Percentiles rank a stretch among this genome's conserved stretches.
Conservation (phyloP, 495 filamentous ascomycete genomes). For the Aspergillus wentii region DNA sequence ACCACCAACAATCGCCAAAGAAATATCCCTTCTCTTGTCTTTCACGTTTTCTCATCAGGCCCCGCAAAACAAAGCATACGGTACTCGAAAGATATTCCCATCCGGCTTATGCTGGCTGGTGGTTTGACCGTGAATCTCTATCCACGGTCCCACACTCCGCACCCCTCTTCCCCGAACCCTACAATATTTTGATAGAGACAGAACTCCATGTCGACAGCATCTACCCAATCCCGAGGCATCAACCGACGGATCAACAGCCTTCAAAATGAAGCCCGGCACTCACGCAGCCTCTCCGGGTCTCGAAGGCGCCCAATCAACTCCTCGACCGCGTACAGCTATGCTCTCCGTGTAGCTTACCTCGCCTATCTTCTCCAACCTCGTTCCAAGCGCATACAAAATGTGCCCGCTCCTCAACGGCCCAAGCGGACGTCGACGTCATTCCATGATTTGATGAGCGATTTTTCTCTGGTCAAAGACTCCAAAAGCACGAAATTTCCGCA, state of each 20-base stretch:
- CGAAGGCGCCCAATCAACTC: conserved; percentile 46
- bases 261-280: conserved; percentile 47
- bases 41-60: background rate
- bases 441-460: conserved; percentile 67
- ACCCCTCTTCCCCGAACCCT: conserved; percentile 17
- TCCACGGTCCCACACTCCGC: conserved; percentile 37
- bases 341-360: conserved; percentile 87
- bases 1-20: background rate
- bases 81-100: conserved; percentile 3
- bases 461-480: conserved; percentile 67
- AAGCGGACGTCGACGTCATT: conserved; percentile 66
- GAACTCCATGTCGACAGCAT: conserved; percentile 50
- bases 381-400: conserved; percentile 79
- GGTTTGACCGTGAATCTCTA: conserved; percentile 19
- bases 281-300: conserved; percentile 47
- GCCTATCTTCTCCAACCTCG: conserved; percentile 90
- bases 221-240: conserved; percentile 47
- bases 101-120: conserved; percentile 22
- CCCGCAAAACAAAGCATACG: too few species aligned
- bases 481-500: conserved; percentile 77
- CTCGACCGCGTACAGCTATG: conserved; percentile 82
- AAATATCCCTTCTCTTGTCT: background rate
- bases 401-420: conserved; percentile 56
- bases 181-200: conserved; percentile 19
- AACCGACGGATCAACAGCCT: conserved; percentile 53